Evolutionary conservation across 345 rosid genomes (phyloP).

Genomic region (Sonneratia caseolaris): DNA sequence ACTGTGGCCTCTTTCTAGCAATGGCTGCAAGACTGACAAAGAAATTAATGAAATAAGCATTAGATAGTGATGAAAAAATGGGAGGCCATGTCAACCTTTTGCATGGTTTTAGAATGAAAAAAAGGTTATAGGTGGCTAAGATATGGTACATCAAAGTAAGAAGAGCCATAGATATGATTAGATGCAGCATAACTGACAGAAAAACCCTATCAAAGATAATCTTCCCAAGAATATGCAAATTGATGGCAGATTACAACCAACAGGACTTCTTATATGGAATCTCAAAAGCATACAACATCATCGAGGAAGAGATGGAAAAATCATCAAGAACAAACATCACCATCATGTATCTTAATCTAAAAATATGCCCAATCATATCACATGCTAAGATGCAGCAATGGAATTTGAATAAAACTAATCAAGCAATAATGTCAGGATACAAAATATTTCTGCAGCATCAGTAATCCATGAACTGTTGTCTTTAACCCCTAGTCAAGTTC

Average conservation of each 20-base stretch:
- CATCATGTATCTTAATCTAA: background rate
- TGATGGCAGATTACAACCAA: background rate
- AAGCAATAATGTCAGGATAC: background rate
- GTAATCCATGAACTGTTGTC: too few relatives aligned
- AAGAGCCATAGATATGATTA: background rate
- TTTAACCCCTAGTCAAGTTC: too few relatives aligned
- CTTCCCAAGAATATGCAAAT: background rate
- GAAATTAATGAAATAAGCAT: slow-evolving; percentile 4
- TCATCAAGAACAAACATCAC: background rate
- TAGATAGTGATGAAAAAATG: slow-evolving; percentile 16
- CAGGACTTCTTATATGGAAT: too few relatives aligned
- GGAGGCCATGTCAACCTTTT: slow-evolving; percentile 2
- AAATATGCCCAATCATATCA: background rate
- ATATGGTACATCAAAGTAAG: background rate
- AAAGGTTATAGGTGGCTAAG: too few relatives aligned
- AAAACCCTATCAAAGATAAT: background rate
- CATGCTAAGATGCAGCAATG: background rate
- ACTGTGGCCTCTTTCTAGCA: slow-evolving; percentile 74
- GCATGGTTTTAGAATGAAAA: too few relatives aligned
- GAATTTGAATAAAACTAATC: background rate
- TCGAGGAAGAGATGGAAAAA: background rate
- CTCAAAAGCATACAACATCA: too few relatives aligned
- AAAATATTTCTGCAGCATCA: too few relatives aligned
- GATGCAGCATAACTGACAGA: background rate
- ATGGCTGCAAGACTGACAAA: slow-evolving; percentile 77